Percentiles rank a stretch among this genome's conserved stretches.
These are phyloP conservation scores for Arthrobotrys conoides DNA, from an alignment of 2,329 filamentous ascomycete genomes.

Conservation along the genomic window DNA sequence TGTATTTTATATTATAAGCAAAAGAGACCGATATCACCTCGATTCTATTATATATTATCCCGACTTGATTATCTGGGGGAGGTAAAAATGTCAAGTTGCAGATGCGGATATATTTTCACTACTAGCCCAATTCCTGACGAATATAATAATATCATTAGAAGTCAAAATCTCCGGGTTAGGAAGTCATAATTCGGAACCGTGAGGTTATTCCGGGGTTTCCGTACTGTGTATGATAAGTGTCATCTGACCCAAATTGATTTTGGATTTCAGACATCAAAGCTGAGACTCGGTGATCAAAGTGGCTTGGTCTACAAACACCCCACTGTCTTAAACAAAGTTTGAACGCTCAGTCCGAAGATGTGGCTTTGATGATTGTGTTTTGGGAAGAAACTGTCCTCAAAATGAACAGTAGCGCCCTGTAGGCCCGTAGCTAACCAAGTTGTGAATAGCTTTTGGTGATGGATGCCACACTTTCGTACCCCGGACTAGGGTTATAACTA, in stretches of 20 bases:
- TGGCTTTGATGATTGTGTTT: constrained; percentile 1
- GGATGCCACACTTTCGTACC: constrained; percentile 8
- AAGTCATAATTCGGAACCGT: neutral
- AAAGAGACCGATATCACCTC: neutral
- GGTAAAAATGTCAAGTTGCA: constrained; percentile 9
- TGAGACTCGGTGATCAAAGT: constrained; percentile 8
- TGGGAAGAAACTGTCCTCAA: neutral
- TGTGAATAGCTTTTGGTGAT: neutral
- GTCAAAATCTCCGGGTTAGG: neutral
- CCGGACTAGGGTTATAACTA: neutral
- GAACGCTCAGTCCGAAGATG: neutral
- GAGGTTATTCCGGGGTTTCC: neutral
- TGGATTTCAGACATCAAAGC: neutral
- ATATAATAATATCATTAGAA: neutral
- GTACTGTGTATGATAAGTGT: neutral
- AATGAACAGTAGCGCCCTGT: neutral
- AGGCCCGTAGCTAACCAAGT: neutral
- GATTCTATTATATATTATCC: neutral
- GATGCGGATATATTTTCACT: neutral
- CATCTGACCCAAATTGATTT: neutral
- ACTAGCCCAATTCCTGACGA: neutral
- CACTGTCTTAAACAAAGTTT: constrained; percentile 14
- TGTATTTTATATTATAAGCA: neutral
- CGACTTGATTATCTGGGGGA: constrained; percentile 7
- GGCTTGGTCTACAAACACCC: constrained; percentile 6